Percentiles rank a stretch among this genome's conserved stretches.
These are phyloP conservation scores for Kickxella alabastrina DNA, from an alignment of 192 early-diverging fungal genomes.

Conservation along the genomic window DNA sequence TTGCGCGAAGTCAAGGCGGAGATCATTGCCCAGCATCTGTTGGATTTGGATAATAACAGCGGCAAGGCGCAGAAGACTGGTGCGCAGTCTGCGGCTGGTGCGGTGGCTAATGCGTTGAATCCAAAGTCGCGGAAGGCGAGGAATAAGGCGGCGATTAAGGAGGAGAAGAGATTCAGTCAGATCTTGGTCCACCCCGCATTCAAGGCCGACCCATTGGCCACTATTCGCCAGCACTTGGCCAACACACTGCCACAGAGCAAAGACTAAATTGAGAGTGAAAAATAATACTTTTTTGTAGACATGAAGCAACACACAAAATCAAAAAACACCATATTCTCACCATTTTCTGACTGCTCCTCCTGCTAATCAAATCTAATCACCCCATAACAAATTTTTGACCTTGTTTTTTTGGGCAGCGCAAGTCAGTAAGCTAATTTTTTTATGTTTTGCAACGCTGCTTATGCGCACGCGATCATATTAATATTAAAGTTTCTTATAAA, in stretches of 20 bases:
- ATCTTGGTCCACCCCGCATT: constrained; percentile 69
- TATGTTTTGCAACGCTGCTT: no score
- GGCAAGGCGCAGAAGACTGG: not conserved
- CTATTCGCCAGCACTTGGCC: constrained; percentile 69
- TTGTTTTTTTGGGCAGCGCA: no score
- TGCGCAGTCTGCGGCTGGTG: not conserved
- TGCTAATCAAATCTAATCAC: no score
- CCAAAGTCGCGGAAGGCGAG: constrained; percentile 51
- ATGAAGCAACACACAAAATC: no score
- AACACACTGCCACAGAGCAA: constrained; percentile 57
- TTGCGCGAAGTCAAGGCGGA: constrained; percentile 28
- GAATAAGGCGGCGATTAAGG: constrained; percentile 60
- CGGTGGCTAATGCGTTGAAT: not conserved
- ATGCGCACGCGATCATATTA: no score
- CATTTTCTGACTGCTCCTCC: no score
- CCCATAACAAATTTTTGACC: no score
- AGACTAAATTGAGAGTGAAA: no score
- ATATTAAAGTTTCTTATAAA: no score
- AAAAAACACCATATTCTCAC: no score
- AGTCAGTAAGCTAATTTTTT: no score
- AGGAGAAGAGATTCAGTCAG: constrained; percentile 71
- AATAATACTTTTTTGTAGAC: no score
- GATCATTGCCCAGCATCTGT: constrained; percentile 12
- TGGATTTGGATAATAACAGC: constrained; percentile 5
- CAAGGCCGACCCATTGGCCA: constrained; percentile 63